Conservation (phyloP, 2,329 filamentous ascomycete genomes). For the Hirsutella rhossiliensis region DNA sequence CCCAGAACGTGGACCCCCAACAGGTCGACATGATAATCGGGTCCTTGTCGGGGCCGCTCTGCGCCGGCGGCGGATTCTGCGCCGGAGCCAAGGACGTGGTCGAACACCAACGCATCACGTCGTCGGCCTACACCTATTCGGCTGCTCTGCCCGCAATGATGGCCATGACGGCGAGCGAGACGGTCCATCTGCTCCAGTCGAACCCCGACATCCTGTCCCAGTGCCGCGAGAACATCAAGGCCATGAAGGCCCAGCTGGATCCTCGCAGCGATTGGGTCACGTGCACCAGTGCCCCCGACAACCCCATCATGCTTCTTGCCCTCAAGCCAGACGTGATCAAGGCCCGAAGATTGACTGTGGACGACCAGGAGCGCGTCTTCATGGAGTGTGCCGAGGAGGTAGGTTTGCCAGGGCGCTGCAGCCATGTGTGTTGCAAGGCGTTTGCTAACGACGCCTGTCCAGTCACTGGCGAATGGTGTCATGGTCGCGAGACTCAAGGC, state of each 20-base stretch:
- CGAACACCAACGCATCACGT: conserved; percentile 89
- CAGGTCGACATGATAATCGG: conserved; percentile 97
- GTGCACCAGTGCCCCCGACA: conserved; percentile 71
- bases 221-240: conserved; percentile 75
- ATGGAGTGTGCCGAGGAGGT: conserved; percentile 97
- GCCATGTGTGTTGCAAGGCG: neutral
- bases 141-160: conserved; percentile 88
- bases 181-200: conserved; percentile 72
- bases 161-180: conserved; percentile 91
- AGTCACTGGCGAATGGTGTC: conserved; percentile 80
- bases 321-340: conserved; percentile 75
- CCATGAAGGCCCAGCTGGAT: conserved; percentile 78
- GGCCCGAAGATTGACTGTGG: conserved; percentile 51
- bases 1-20: conserved; percentile 86
- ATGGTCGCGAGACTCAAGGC: conserved; percentile 80
- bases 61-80: conserved; percentile 91
- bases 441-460: neutral
- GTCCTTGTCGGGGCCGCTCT: conserved; percentile 78
- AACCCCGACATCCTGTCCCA: conserved; percentile 70
- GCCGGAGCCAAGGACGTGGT: conserved; percentile 85
- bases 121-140: conserved; percentile 88
- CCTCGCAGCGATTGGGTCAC: conserved; percentile 87
- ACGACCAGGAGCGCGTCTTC: conserved; percentile 75
- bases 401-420: conserved; percentile 20
- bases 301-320: conserved; percentile 73